phyloP scores from a whole-genome alignment of 208 protist genomes.

The Leishmania tarentolae region DNA sequence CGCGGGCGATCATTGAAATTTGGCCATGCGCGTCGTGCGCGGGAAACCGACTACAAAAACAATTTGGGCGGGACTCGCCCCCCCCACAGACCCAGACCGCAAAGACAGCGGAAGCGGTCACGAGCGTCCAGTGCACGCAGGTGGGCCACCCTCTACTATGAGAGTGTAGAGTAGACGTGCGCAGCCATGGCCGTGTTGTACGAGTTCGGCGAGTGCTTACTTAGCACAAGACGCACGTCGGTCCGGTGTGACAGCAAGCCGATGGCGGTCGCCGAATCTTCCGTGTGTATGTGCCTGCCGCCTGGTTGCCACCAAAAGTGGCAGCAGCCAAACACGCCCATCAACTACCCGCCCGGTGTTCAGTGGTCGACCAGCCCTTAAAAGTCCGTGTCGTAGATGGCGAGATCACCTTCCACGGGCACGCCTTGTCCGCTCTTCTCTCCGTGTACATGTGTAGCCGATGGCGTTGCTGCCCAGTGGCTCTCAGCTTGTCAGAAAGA shows the following conservation, averaged over 20 bases:
- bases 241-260: slow-evolving; percentile 35
- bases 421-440: neutral
- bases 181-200: slow-evolving; percentile 38
- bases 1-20: neutral
- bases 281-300: slow-evolving; percentile 32
- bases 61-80: neutral
- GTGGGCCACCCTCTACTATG: neutral
- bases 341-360: slow-evolving; percentile 28
- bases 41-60: neutral
- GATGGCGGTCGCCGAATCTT: slow-evolving; percentile 26
- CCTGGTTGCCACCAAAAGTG: slow-evolving; percentile 38
- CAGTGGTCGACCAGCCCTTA: slow-evolving; percentile 15
- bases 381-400: slow-evolving; percentile 20
- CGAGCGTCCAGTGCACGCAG: neutral
- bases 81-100: neutral
- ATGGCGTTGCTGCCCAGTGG: slow-evolving; percentile 45
- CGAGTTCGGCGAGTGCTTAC: slow-evolving; percentile 37
- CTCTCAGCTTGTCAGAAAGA: slow-evolving; percentile 40
- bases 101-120: neutral
- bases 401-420: neutral
- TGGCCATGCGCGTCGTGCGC: neutral
- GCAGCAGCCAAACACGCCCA: slow-evolving; percentile 43
- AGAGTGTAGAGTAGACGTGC: slow-evolving; percentile 33
- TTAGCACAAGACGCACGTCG: slow-evolving; percentile 34
- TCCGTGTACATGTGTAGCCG: neutral